Evolutionary conservation across 108 stramenopile species (phyloP), one percentile per base, ranked within the genome.

Genomic region (Phaeodactylum tricornutum): DNA sequence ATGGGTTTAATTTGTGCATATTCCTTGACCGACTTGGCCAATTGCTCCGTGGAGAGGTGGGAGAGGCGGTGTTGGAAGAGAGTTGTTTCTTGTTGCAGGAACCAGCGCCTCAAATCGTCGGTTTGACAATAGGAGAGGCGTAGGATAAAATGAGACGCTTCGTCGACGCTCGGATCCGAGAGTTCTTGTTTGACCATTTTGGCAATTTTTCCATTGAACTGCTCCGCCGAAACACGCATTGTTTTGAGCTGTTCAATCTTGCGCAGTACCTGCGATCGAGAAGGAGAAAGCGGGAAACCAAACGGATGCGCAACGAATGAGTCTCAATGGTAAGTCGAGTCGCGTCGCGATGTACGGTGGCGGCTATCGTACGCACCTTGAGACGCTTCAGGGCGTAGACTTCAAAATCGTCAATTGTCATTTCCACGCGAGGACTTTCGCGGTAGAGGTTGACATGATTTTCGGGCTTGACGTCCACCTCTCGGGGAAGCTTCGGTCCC

Each of bases 121-220:
- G 74, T 67, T 20, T 80, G 85, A 71, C 92, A 95, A 69, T 96
- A 96, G 31, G 95, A 94, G 7, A 94, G 69, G 16, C 97, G 71
- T 22, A 98, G 69, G 28, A 98, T 94, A 69, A 93, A 96, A 70
- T 98, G 97, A 4, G 93, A 95, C 42, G 86, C 71, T n/a, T 47
- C 47, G 61, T 98, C 97, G 47, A 82, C 56, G 58, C 64, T 53
- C 40, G 52, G 53, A 55, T 69, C 32, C 26, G n/a, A 22, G 6
- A 41, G 9, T 30, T 27, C 39, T 27, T 33, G 14, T 2, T 51
- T 57, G 37, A 43, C 27, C 14, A 32, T 12, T 56, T 56, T 29
- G 23, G 14, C 12, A 16, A 45, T 39, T 3, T 53, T 69, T 56
- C 29, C 16, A 7, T 19, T 9, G 14, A 43, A n/a, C 3, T 54